Conservation (phyloP, 1,139 yeast species). For the Sugiyamaella castrensis region DNA sequence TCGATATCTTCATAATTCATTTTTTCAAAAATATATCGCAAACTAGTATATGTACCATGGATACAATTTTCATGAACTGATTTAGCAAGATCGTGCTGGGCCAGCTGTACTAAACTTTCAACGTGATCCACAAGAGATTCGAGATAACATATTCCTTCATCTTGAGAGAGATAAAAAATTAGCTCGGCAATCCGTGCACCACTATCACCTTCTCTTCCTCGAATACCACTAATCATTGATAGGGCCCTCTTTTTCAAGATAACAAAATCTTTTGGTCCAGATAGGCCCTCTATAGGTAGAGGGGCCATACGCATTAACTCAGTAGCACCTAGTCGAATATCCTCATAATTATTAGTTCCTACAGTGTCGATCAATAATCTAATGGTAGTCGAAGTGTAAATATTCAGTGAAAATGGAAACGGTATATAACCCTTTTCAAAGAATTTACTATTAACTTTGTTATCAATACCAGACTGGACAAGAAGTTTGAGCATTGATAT, state of each 20-base stretch:
- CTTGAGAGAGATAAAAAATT: slow-evolving; percentile 34
- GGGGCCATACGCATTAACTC: slow-evolving; percentile 52
- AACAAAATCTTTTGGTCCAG: slow-evolving; percentile 29
- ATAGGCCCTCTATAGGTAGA: slow-evolving; percentile 31
- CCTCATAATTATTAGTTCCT: slow-evolving; percentile 72
- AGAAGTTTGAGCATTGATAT: slow-evolving; percentile 49
- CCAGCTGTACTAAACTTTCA: slow-evolving; percentile 33
- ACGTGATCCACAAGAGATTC: slow-evolving; percentile 36
- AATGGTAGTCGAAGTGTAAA: slow-evolving; percentile 44
- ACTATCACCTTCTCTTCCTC: slow-evolving; percentile 76
- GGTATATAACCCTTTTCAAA: slow-evolving; percentile 42
- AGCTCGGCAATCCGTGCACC: slow-evolving; percentile 69
- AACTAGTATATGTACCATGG: slow-evolving; percentile 65
- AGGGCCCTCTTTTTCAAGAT: slow-evolving; percentile 42
- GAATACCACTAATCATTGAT: slow-evolving; percentile 49
- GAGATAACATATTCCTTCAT: slow-evolving; percentile 17
- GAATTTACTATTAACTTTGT: slow-evolving; percentile 38
- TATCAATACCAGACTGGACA: slow-evolving; percentile 57
- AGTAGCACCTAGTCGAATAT: slow-evolving; percentile 57
- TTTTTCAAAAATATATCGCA: slow-evolving; percentile 48
- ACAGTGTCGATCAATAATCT: slow-evolving; percentile 58
- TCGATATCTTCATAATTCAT: slow-evolving; percentile 5
- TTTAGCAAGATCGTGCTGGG: slow-evolving; percentile 37
- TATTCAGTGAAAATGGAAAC: slow-evolving; percentile 46
- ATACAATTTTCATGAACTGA: slow-evolving; percentile 50